Percentiles rank a stretch among this genome's conserved stretches.
Evolutionary conservation across 371 early-diverging fungal species (phyloP).

Genomic region (Fennellomyces sp.): DNA sequence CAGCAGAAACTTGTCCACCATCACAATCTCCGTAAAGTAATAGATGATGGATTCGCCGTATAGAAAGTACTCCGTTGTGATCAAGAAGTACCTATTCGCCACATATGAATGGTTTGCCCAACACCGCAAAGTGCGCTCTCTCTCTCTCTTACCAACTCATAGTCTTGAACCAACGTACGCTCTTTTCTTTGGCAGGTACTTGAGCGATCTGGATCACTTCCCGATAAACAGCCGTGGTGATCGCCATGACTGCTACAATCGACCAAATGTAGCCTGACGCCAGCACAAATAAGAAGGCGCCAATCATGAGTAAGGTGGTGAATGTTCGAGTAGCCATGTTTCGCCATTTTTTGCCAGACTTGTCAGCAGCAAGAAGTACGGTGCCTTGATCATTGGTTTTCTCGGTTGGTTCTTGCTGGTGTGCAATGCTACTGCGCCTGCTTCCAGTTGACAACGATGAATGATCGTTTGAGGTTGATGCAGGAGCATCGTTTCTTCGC

Average conservation of each 20-base stretch:
- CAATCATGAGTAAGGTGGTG: constrained; percentile 90
- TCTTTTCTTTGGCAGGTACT: constrained; percentile 82
- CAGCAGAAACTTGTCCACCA: constrained; percentile 80
- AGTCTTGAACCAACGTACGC: constrained; percentile 90
- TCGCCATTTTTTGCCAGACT: constrained; percentile 68
- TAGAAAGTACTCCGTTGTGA: constrained; percentile 88
- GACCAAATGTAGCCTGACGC: constrained; percentile 81
- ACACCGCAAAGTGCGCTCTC: neutral
- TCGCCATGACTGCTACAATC: constrained; percentile 80
- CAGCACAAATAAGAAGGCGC: constrained; percentile 77
- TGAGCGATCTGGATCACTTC: constrained; percentile 92
- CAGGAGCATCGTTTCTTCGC: neutral
- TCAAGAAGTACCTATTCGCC: constrained; percentile 86
- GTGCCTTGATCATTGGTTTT: neutral
- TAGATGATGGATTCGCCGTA: constrained; percentile 93
- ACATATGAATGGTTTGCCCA: no score
- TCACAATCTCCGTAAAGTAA: constrained; percentile 78
- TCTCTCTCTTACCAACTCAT: constrained; percentile 83
- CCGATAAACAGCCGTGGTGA: constrained; percentile 82
- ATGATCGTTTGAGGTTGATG: neutral
- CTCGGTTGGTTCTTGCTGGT: neutral
- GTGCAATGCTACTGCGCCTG: neutral
- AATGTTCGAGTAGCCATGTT: constrained; percentile 83
- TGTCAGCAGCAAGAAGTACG: constrained; percentile 48
- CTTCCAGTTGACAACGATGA: neutral